Evolutionary conservation across 768 basidiomycete species (phyloP).

Genomic region (Termitomyces eurrhizus): DNA sequence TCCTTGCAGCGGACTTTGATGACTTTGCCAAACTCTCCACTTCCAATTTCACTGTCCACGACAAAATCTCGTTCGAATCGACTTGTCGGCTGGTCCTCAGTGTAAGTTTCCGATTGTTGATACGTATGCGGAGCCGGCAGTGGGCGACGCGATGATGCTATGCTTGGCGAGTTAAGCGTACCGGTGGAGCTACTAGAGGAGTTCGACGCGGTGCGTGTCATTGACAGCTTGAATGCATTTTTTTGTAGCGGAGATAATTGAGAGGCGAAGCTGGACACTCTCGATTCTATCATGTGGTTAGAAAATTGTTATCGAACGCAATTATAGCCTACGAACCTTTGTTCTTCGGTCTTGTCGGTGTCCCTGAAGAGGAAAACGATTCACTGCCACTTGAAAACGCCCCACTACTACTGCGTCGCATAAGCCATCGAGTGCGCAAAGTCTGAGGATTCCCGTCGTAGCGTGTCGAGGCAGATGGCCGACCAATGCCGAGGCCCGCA

Average conservation of each 20-base stretch:
- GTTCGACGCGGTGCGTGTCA: slow-evolving; percentile 51
- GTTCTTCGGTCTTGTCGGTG: slow-evolving; percentile 58
- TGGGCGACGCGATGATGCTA: slow-evolving; percentile 20
- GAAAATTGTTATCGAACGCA: slow-evolving; percentile 5
- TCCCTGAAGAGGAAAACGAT: slow-evolving; percentile 47
- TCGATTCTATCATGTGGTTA: slow-evolving; percentile 26
- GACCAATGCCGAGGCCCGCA: slow-evolving; percentile 62
- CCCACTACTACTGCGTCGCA: slow-evolving; percentile 78
- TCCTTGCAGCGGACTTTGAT: slow-evolving; percentile 77
- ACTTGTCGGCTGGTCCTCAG: slow-evolving; percentile 47
- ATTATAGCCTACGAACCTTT: slow-evolving; percentile 32
- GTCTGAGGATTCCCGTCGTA: slow-evolving; percentile 29
- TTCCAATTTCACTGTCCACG: slow-evolving; percentile 78
- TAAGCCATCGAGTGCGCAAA: slow-evolving; percentile 54
- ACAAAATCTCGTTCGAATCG: slow-evolving; percentile 80
- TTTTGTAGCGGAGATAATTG: slow-evolving; percentile 43
- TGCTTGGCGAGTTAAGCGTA: slow-evolving; percentile 43
- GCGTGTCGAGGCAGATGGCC: slow-evolving; percentile 34
- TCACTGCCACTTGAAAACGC: slow-evolving; percentile 79
- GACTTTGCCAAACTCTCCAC: slow-evolving; percentile 92
- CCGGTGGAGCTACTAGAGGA: slow-evolving; percentile 52
- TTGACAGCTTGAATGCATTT: slow-evolving; percentile 33
- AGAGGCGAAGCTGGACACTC: slow-evolving; percentile 41
- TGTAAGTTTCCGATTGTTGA: slow-evolving; percentile 35
- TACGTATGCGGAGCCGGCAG: slow-evolving; percentile 20